Evolutionary conservation across 176 grass and related monocot species (phyloP).

Genomic region (Eremochloa ophiuroides): DNA sequence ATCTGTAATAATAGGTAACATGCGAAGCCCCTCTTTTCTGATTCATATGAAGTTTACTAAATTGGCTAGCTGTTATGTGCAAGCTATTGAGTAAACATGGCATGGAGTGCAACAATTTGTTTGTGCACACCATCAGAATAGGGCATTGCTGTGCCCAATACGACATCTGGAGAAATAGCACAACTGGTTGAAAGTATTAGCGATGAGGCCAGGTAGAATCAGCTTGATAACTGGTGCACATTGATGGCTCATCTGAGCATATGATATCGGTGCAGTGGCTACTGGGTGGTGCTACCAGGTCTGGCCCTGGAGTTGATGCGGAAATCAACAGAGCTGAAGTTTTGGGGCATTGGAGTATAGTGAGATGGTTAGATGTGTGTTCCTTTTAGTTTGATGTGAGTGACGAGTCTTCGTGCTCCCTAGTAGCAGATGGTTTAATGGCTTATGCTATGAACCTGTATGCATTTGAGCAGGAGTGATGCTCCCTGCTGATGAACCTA

Average conservation of each 20-base stretch:
- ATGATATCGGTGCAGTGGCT: neutral
- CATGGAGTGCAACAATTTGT: neutral
- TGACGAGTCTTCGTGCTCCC: neutral
- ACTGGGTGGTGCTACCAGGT: neutral
- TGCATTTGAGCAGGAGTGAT: neutral
- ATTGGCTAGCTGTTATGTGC: too few species aligned
- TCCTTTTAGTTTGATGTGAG: neutral
- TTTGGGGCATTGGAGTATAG: neutral
- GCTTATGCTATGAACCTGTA: too few species aligned
- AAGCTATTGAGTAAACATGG: neutral
- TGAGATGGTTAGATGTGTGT: neutral
- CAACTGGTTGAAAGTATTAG: neutral
- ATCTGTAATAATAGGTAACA: too few species aligned
- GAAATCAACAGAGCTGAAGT: neutral
- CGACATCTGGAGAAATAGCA: neutral
- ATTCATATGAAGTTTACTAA: too few species aligned
- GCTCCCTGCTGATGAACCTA: neutral
- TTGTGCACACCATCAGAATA: neutral
- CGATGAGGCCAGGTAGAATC: neutral
- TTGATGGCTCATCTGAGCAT: neutral
- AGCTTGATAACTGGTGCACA: neutral
- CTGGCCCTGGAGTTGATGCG: neutral
- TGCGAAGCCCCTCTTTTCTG: too few species aligned
- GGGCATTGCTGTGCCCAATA: neutral
- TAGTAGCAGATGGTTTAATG: neutral